These are phyloP conservation scores for Pichia sp. DNA, from an alignment of 1,139 yeast species.

Conservation along the genomic window DNA sequence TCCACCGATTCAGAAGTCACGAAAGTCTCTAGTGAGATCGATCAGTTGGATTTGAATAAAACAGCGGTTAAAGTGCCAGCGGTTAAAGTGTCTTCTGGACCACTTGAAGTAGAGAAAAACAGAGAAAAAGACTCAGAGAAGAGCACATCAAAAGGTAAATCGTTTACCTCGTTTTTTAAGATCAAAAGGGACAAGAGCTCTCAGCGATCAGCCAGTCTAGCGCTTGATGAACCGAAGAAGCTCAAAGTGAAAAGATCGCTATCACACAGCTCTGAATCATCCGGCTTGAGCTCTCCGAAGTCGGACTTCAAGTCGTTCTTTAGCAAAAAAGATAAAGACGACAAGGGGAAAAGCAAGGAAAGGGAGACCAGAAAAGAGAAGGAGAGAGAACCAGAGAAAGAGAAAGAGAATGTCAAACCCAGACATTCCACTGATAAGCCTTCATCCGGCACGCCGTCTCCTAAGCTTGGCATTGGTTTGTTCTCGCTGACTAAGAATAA, in stretches of 20 bases:
- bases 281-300: conserved; percentile 9
- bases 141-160: conserved; percentile 8
- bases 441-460: too few relatives aligned
- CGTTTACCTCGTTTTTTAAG: conserved; percentile 14
- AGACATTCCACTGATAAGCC: too few relatives aligned
- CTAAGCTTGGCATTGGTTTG: conserved; percentile 8
- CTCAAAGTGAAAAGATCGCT: conserved; percentile 7
- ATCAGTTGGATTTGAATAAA: too few relatives aligned
- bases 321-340: conserved; percentile 9
- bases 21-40: too few relatives aligned
- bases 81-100: too few relatives aligned
- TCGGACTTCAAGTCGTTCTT: conserved; percentile 12
- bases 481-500: conserved; percentile 4
- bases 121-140: conserved; percentile 2
- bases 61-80: too few relatives aligned
- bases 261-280: conserved; percentile 9
- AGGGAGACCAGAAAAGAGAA: conserved; percentile 3
- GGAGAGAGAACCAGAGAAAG: background rate
- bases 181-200: conserved; percentile 12
- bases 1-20: too few relatives aligned
- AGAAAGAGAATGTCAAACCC: too few relatives aligned
- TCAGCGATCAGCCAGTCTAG: background rate
- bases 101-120: background rate
- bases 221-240: conserved; percentile 6
- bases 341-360: conserved; percentile 5